Evolutionary conservation across 202 grass and related monocot genomes (phyloP).

Genomic region (Panicum virgatum): DNA sequence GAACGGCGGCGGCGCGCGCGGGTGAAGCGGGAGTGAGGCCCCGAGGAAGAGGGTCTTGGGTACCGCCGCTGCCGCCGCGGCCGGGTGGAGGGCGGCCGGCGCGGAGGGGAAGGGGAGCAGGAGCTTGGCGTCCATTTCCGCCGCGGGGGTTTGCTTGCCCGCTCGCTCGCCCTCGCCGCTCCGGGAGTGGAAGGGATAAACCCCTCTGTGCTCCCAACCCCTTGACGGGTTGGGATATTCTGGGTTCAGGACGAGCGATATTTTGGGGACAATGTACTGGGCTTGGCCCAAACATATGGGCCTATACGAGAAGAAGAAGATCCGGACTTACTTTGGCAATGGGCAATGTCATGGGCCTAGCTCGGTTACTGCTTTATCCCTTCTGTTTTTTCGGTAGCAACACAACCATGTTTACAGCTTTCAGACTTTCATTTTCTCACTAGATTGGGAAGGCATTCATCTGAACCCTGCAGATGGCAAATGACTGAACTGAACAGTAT

Average conservation of each 20-base stretch:
- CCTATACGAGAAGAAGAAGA: too few relatives aligned
- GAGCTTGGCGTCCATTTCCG: slow-evolving; percentile 47
- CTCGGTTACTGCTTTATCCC: background rate
- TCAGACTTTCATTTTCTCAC: background rate
- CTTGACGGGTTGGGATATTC: slow-evolving; percentile 21
- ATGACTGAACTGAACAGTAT: background rate
- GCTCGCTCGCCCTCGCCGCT: slow-evolving; percentile 14
- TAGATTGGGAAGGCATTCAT: background rate
- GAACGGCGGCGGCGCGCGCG: background rate
- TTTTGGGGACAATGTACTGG: background rate
- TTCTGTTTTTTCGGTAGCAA: background rate
- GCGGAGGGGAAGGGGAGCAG: slow-evolving; percentile 46
- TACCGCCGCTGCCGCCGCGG: background rate
- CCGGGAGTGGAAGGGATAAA: slow-evolving; percentile 42
- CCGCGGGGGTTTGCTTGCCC: background rate
- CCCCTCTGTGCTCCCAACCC: background rate
- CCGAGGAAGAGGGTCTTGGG: slow-evolving; percentile 53
- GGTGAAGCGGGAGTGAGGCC: slow-evolving; percentile 34
- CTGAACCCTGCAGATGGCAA: background rate
- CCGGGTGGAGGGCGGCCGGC: slow-evolving; percentile 4
- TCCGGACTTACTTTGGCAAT: too few relatives aligned
- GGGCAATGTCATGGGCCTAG: background rate
- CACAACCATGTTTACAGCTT: background rate
- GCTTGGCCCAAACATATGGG: background rate
- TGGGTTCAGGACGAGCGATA: slow-evolving; percentile 7